phyloP scores from a whole-genome alignment of 371 early-diverging fungal genomes.

The Lichtheimia corymbifera region DNA sequence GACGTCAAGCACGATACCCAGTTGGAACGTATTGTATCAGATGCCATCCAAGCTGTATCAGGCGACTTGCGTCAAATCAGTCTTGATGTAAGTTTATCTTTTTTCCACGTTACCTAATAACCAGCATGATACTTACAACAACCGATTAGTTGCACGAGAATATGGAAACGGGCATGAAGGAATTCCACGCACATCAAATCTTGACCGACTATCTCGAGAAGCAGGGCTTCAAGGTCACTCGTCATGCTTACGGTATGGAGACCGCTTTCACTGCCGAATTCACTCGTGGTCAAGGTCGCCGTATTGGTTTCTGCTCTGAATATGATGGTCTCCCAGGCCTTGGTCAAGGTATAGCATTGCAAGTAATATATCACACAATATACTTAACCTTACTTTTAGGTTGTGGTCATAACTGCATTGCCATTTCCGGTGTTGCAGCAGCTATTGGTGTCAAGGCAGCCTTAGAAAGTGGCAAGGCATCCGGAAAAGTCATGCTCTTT shows the following conservation, averaged over 20 bases:
- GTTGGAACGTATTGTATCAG: slow-evolving; percentile 24
- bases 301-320: slow-evolving; percentile 56
- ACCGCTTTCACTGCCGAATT: slow-evolving; percentile 66
- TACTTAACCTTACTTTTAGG: slow-evolving; percentile 19
- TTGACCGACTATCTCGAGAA: slow-evolving; percentile 55
- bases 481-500: slow-evolving; percentile 63
- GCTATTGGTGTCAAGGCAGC: slow-evolving; percentile 55
- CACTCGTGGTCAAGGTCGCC: slow-evolving; percentile 30
- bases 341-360: not conserved
- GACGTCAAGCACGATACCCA: slow-evolving; percentile 22
- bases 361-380: no score
- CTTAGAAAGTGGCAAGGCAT: slow-evolving; percentile 46
- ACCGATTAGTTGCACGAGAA: slow-evolving; percentile 50
- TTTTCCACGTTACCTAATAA: not conserved
- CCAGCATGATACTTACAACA: not conserved
- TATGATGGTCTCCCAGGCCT: slow-evolving; percentile 62
- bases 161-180: slow-evolving; percentile 60
- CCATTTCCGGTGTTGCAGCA: slow-evolving; percentile 64
- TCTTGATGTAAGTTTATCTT: slow-evolving; percentile 33
- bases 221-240: slow-evolving; percentile 55
- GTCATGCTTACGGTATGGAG: slow-evolving; percentile 52
- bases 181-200: slow-evolving; percentile 49
- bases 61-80: slow-evolving; percentile 46
- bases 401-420: slow-evolving; percentile 66
- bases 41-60: slow-evolving; percentile 40